These are phyloP conservation scores for Colletotrichum australisinense DNA, from an alignment of 2,329 filamentous ascomycete species.

Conservation along the genomic window DNA sequence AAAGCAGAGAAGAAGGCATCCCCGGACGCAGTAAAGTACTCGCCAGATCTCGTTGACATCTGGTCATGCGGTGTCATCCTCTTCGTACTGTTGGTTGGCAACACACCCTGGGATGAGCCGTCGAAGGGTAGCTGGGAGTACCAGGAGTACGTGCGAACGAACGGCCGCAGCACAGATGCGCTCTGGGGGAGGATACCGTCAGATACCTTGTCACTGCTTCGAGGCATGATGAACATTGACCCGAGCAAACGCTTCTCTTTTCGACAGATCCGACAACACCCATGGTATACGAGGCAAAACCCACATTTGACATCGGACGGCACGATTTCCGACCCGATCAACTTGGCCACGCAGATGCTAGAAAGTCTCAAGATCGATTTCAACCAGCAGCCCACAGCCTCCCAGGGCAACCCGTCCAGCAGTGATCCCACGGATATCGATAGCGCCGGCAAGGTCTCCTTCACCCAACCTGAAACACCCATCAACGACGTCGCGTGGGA, in stretches of 20 bases:
- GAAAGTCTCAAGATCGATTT: conserved; percentile 92
- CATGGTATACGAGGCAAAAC: conserved; percentile 92
- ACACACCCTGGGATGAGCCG: conserved; percentile 97
- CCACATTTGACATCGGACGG: conserved; percentile 80
- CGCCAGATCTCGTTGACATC: conserved; percentile 86
- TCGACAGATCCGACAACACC: conserved; percentile 86
- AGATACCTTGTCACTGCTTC: conserved; percentile 82
- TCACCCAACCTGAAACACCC: conserved; percentile 88
- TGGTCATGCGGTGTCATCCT: conserved; percentile 99
- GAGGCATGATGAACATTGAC: conserved; percentile 93
- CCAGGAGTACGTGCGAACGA: conserved; percentile 83
- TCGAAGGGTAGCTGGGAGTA: conserved; percentile 90
- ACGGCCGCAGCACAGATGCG: conserved; percentile 85
- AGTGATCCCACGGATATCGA: conserved; percentile 79
- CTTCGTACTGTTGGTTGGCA: conserved; percentile 93
- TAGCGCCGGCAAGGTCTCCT: conserved; percentile 66
- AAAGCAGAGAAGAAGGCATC: conserved; percentile 56
- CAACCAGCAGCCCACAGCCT: conserved; percentile 71
- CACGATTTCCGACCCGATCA: conserved; percentile 80
- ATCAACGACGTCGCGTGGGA: conserved; percentile 83
- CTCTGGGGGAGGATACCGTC: conserved; percentile 84
- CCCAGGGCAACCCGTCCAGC: conserved; percentile 46
- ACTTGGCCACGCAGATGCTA: conserved; percentile 94
- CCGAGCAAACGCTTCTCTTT: conserved; percentile 83
- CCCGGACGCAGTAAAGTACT: conserved; percentile 69